Conservation (phyloP, 2,329 filamentous ascomycete genomes). For the Colletotrichum cordylinicola region DNA sequence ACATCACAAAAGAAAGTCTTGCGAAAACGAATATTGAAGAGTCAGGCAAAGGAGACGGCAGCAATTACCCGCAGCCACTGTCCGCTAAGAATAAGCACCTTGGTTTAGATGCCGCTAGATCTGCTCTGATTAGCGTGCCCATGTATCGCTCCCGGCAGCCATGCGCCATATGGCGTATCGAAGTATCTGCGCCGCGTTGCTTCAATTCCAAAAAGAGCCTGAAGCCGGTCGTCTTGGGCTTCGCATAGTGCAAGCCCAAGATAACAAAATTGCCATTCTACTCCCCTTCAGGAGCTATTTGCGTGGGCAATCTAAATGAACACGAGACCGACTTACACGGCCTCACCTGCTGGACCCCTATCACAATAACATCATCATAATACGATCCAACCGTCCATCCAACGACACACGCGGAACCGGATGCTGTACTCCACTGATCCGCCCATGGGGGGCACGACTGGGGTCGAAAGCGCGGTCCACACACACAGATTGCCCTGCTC, state of each 20-base stretch:
- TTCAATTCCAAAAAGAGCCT: background rate
- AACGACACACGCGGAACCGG: background rate
- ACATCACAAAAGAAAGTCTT: background rate
- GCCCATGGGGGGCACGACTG: conserved; percentile 1
- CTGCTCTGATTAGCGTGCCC: conserved; percentile 1
- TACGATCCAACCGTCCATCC: background rate
- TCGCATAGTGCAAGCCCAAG: background rate
- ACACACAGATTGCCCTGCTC: background rate
- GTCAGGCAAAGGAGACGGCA: conserved; percentile 7
- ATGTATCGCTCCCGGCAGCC: background rate
- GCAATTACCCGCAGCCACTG: conserved; percentile 8
- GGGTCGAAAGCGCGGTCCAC: background rate
- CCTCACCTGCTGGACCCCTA: background rate
- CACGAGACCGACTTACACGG: background rate
- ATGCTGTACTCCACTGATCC: conserved; percentile 11
- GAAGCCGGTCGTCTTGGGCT: background rate
- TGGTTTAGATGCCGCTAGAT: background rate
- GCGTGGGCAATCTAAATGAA: background rate
- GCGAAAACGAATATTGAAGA: background rate
- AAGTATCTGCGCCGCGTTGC: background rate
- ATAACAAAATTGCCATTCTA: background rate
- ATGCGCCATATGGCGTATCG: background rate
- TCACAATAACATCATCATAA: background rate
- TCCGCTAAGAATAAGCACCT: conserved; percentile 15
- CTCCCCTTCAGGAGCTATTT: background rate